These are phyloP conservation scores for Apodospora peruviana DNA, from an alignment of 495 filamentous ascomycete species.

Conservation along the genomic window DNA sequence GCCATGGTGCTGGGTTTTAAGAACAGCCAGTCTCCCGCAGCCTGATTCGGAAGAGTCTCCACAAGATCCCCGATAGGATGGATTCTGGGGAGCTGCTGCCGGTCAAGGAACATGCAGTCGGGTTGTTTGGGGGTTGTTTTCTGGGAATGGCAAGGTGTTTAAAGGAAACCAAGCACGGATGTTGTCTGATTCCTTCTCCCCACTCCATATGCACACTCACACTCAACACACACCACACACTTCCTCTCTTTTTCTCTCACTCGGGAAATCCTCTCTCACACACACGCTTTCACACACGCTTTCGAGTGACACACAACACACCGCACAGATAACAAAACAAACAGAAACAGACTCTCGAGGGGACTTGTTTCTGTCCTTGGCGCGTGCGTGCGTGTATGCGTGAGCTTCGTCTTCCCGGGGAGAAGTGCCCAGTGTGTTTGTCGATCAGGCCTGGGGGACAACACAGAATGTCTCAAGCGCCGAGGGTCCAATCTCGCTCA, in stretches of 20 bases:
- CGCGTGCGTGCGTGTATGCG: too few relatives aligned
- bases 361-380: too few relatives aligned
- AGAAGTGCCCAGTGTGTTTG: neutral
- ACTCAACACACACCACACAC: conserved; percentile 2
- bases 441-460: conserved; percentile 4
- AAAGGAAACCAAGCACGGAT: conserved; percentile 13
- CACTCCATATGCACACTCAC: conserved; percentile 10
- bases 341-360: neutral
- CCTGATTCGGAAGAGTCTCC: conserved; percentile 32
- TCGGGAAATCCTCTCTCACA: too few relatives aligned
- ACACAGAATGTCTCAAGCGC: conserved; percentile 19
- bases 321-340: neutral
- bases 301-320: neutral
- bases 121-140: conserved; percentile 18
- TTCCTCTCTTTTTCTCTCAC: neutral
- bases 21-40: conserved; percentile 17
- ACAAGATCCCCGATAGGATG: conserved; percentile 34
- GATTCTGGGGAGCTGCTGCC: conserved; percentile 32
- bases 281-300: neutral
- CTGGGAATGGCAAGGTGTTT: conserved; percentile 15
- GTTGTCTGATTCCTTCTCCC: conserved; percentile 5
- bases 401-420: neutral
- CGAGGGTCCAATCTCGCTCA: conserved; percentile 9
- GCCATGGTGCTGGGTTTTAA: conserved; percentile 42
- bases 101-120: conserved; percentile 42